Conservation (phyloP, 73 alveolate species). For the Tetrahymena borealis region DNA sequence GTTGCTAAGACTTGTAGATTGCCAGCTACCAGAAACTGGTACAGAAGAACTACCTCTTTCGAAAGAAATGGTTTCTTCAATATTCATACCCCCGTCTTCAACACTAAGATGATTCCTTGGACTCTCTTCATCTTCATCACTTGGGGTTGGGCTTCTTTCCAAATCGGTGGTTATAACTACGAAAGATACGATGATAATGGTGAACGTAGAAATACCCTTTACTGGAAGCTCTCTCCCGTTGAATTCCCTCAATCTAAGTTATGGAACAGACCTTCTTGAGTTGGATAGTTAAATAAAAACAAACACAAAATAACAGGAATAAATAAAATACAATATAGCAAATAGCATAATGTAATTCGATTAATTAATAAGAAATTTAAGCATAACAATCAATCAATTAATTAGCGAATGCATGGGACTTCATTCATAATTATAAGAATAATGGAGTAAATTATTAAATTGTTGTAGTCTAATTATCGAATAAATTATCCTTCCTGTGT, state of each 20-base stretch:
- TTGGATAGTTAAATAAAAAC: not conserved
- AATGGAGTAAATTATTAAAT: not conserved
- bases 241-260: constrained; percentile 36
- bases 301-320: not conserved
- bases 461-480: not conserved
- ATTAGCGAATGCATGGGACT: not conserved
- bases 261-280: constrained; percentile 40
- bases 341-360: not conserved
- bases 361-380: not conserved
- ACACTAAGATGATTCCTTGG: constrained; percentile 35
- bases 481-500: not conserved
- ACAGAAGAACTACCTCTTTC: constrained; percentile 39
- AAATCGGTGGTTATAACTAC: constrained; percentile 18
- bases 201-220: constrained; percentile 17
- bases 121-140: constrained; percentile 7
- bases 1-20: constrained; percentile 6
- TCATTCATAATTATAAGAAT: not conserved
- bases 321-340: not conserved
- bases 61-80: constrained; percentile 45
- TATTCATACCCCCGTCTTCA: constrained; percentile 32
- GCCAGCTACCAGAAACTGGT: constrained; percentile 23
- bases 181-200: constrained; percentile 10
- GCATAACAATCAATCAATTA: no score
- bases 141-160: constrained; percentile 22
- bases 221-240: constrained; percentile 23